Evolutionary conservation across 176 grass and related monocot genomes (phyloP).

Genomic region (Coix lacrymajobi): DNA sequence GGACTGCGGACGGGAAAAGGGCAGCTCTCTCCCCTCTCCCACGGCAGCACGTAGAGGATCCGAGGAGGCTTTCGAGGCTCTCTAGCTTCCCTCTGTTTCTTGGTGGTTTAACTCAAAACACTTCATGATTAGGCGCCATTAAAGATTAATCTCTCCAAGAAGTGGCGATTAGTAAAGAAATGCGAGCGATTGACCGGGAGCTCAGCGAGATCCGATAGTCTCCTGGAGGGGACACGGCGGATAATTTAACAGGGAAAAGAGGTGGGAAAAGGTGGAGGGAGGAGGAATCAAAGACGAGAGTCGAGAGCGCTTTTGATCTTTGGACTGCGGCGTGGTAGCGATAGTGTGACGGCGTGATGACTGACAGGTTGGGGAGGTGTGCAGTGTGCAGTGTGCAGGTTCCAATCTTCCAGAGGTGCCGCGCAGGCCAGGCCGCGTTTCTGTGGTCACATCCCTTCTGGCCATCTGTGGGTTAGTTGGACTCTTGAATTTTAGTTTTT

Average conservation of each 20-base stretch:
- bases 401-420: slow-evolving; percentile 25
- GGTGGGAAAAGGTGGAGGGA: background rate
- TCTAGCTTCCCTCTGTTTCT: slow-evolving; percentile 27
- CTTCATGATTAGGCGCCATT: slow-evolving; percentile 15
- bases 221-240: background rate
- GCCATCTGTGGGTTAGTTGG: background rate
- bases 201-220: slow-evolving; percentile 24
- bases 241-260: background rate
- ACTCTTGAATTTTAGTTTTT: background rate
- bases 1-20: background rate
- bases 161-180: slow-evolving; percentile 35
- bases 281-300: slow-evolving; percentile 25
- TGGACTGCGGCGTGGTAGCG: background rate
- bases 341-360: slow-evolving; percentile 18
- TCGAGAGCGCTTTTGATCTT: slow-evolving; percentile 14
- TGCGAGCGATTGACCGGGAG: slow-evolving; percentile 19
- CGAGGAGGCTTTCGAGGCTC: slow-evolving; percentile 5
- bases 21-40: background rate
- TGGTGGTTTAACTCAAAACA: slow-evolving; percentile 18
- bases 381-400: slow-evolving; percentile 16
- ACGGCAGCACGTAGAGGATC: slow-evolving; percentile 16
- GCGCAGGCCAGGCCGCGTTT: background rate
- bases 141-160: slow-evolving; percentile 3
- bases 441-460: background rate
- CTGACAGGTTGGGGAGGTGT: slow-evolving; percentile 1